Evolutionary conservation across 1,284 basidiomycete genomes (phyloP), one percentile per base, ranked within the genome.

Genomic region (Sparassis latifolia): DNA sequence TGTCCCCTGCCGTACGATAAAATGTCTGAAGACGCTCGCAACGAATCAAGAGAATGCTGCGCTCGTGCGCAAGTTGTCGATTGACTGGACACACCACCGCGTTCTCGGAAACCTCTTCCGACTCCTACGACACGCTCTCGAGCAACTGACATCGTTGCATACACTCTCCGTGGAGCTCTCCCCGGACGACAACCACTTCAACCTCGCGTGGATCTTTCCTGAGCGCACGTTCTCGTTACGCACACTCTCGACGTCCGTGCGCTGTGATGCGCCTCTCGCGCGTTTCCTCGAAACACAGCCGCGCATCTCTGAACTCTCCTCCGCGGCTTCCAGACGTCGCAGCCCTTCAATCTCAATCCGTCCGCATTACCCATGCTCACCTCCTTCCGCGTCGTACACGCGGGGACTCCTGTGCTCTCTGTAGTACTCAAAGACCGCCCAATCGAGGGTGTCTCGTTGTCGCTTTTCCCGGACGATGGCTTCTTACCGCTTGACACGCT

Each of bases 311-410:
- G 77, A 82, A 33, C 70, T 84, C 48, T 76, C 74, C 69, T 84
- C 20, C 70, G 78, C 29, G 80, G 80, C 0, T 73, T 74, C 54
- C 61, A 63, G 45, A 59, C 57, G 28, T 61, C 55, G 35, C 54
- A 58, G 31, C 55, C 63, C 4, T 77, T 79, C 53, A 47, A 60
- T 1, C 66, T 84, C 32, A 56, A 66, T 0, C 60, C 67, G 0
- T 56, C 52, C 1, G 72, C 78, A 0, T 71, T 84, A 38, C 80
- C 82, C 1, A 66, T 60, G 7, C 68, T 84, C 33, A 56, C 55
- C 4, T 66, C 70, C 39, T 76, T 84, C 51, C 77, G 79, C 46
- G 76, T 75, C n/a, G 73, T 81, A 2, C 76, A 79, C 52, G 71
- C 76, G 2, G 71, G 75, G 1, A 73, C 77, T 0, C 54, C 60